phyloP scores from a whole-genome alignment of 371 early-diverging fungal genomes.

The Phascolomyces articulosus region DNA sequence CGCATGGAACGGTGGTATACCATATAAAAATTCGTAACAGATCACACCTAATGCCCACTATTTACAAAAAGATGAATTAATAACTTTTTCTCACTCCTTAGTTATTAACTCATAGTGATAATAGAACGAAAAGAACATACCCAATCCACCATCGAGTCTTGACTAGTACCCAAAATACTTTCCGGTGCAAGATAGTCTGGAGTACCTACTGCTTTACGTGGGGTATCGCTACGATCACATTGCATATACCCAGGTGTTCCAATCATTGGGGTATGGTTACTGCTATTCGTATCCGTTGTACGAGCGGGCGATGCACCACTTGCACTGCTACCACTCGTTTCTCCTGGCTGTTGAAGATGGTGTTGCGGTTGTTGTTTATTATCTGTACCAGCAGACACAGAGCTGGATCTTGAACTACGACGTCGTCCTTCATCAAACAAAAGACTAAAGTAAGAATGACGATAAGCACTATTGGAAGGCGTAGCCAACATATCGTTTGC shows the following conservation, averaged over 20 bases:
- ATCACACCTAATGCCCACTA: slow-evolving; percentile 93
- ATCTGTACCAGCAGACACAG: slow-evolving; percentile 6
- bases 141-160: slow-evolving; percentile 91
- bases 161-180: slow-evolving; percentile 84
- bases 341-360: not conserved
- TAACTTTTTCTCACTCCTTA: too few species aligned
- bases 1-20: slow-evolving; percentile 88
- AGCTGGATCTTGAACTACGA: slow-evolving; percentile 33
- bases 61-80: not conserved
- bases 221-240: slow-evolving; percentile 17
- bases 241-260: slow-evolving; percentile 19
- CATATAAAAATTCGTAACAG: slow-evolving; percentile 87
- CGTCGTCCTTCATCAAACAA: slow-evolving; percentile 44
- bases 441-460: slow-evolving; percentile 48
- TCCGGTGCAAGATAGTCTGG: slow-evolving; percentile 98
- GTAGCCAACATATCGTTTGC: slow-evolving; percentile 8
- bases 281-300: not conserved
- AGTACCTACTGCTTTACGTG: slow-evolving; percentile 76
- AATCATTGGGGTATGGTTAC: not conserved
- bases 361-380: not conserved
- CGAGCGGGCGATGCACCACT: not conserved
- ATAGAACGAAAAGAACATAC: slow-evolving; percentile 41
- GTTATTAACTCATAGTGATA: not conserved
- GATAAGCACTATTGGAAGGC: slow-evolving; percentile 23
- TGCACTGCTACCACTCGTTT: not conserved